phyloP scores from a whole-genome alignment of 768 basidiomycete genomes.

The Epithele typhae region DNA sequence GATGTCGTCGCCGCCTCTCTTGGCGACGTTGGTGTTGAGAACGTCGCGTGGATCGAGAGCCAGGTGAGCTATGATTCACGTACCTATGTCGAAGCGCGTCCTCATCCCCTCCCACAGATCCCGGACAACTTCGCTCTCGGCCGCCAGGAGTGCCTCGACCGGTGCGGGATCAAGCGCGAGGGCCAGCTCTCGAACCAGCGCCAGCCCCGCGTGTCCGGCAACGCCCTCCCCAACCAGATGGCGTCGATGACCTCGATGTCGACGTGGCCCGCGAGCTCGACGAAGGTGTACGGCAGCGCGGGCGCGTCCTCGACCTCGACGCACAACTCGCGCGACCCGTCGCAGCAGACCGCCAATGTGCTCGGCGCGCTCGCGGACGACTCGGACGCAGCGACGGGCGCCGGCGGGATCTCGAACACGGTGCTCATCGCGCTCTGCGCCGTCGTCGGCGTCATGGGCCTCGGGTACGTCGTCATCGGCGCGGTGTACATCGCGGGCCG shows the following conservation, averaged over 20 bases:
- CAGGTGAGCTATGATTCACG: conserved; percentile 10
- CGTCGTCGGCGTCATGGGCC: conserved; percentile 17
- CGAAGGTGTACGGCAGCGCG: conserved; percentile 2
- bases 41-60: conserved; percentile 21
- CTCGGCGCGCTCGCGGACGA: conserved; percentile 16
- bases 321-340: conserved; percentile 13
- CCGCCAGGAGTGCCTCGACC: conserved; percentile 23
- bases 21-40: conserved; percentile 25
- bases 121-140: conserved; percentile 29
- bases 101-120: conserved; percentile 14
- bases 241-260: background rate
- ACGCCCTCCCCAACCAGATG: conserved; percentile 19
- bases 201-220: conserved; percentile 23
- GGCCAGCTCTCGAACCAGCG: conserved; percentile 24
- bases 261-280: conserved; percentile 4
- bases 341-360: conserved; percentile 6
- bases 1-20: conserved; percentile 26
- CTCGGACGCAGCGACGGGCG: conserved; percentile 1
- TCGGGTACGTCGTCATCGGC: conserved; percentile 20
- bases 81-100: too few relatives aligned
- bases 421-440: conserved; percentile 16
- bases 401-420: conserved; percentile 7
- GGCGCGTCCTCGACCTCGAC: conserved; percentile 8
- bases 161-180: conserved; percentile 22
- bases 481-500: conserved; percentile 15